phyloP scores from a whole-genome alignment of 2,329 filamentous ascomycete species.

The Trichoderma hamatum region DNA sequence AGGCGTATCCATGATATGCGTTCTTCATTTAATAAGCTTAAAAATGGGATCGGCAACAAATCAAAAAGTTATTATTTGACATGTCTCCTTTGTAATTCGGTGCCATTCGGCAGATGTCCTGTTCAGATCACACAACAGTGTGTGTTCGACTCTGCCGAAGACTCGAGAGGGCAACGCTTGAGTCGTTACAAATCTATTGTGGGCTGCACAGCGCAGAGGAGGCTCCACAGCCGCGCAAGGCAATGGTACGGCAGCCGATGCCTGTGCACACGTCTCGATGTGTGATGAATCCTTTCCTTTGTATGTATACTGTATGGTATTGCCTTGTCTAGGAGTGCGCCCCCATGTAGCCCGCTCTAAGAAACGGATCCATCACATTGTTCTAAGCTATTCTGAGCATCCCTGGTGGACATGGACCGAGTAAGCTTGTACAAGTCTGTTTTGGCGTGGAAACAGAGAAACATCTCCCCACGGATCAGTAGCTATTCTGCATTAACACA shows the following conservation, averaged over 20 bases:
- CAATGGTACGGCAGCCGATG: constrained; percentile 12
- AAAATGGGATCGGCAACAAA: neutral
- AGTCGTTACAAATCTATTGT: constrained; percentile 13
- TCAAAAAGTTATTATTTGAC: neutral
- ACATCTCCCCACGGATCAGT: constrained; percentile 7
- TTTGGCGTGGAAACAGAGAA: constrained; percentile 18
- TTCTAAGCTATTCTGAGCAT: constrained; percentile 7
- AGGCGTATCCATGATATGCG: neutral
- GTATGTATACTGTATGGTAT: neutral
- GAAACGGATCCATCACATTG: neutral
- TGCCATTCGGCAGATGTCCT: neutral
- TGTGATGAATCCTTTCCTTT: neutral
- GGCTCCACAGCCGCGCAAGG: constrained; percentile 17
- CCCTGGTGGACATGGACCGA: neutral
- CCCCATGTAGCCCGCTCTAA: neutral
- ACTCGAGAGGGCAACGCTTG: neutral
- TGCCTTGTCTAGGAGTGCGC: constrained; percentile 2
- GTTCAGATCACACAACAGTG: neutral
- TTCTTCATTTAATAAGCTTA: neutral
- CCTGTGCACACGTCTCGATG: neutral
- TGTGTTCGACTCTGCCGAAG: neutral
- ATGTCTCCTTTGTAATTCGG: neutral
- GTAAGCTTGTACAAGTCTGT: neutral
- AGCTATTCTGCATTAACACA: constrained; percentile 9
- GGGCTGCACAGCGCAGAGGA: neutral